Conservation (phyloP, 169 alveolate genomes). For the Eimeria necatrix region DNA sequence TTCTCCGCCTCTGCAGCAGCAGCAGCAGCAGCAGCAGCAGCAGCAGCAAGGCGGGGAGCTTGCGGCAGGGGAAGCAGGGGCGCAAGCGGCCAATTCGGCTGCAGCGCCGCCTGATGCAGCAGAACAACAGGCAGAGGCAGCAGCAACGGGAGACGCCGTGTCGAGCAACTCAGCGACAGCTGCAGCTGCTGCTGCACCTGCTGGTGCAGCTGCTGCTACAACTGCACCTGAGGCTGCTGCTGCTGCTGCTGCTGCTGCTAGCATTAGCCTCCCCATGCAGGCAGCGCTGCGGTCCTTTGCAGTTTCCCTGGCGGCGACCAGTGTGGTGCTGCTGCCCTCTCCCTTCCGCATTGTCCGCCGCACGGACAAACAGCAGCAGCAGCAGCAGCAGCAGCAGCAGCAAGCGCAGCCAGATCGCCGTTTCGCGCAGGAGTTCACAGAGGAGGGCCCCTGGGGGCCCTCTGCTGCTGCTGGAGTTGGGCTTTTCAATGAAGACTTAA, state of each 20-base stretch:
- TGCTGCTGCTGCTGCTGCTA: constrained; percentile 62
- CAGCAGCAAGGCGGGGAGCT: neutral
- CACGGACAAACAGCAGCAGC: neutral
- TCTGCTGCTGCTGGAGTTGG: constrained; percentile 64
- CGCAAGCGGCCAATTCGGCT: neutral
- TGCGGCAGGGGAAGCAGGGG: neutral
- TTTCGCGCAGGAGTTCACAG: neutral
- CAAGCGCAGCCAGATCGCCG: neutral
- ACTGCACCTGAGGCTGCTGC: neutral
- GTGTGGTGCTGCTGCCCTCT: constrained; percentile 74
- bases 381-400: constrained; percentile 24
- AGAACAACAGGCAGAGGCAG: neutral
- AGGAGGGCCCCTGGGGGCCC: constrained; percentile 25
- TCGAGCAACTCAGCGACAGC: neutral
- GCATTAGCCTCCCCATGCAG: constrained; percentile 67
- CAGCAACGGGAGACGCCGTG: neutral
- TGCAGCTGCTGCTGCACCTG: neutral
- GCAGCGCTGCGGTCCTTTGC: constrained; percentile 77
- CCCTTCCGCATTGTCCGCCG: constrained; percentile 64
- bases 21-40: constrained; percentile 26
- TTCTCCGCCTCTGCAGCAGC: neutral
- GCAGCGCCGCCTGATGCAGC: neutral
- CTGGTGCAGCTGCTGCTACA: constrained; percentile 19
- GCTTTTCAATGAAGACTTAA: neutral
- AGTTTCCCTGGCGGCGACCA: constrained; percentile 66